A percentile compares a stretch with the other conserved stretches of the same genome.
phyloP scores from a whole-genome alignment of 768 basidiomycete species.

The Tricholoma saponaceum region DNA sequence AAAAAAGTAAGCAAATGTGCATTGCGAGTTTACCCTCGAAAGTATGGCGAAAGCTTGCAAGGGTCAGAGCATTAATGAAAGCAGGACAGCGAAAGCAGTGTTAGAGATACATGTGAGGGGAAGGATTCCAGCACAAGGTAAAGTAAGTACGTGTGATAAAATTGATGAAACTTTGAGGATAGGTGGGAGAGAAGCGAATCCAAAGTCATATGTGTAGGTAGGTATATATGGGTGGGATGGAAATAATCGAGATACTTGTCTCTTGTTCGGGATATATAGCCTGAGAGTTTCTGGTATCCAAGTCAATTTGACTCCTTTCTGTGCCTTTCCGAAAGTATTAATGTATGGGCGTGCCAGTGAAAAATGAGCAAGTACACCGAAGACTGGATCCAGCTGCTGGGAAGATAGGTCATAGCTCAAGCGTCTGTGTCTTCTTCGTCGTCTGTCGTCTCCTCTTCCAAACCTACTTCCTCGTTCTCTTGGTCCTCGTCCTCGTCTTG shows the following conservation, averaged over 20 bases:
- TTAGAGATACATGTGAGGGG: too few relatives aligned
- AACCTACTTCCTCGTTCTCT: slow-evolving; percentile 23
- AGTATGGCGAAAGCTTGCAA: too few relatives aligned
- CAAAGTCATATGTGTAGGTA: too few relatives aligned
- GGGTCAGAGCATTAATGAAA: too few relatives aligned
- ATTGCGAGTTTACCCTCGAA: too few relatives aligned
- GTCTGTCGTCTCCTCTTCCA: slow-evolving; percentile 22
- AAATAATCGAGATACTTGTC: neutral
- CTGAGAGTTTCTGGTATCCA: neutral
- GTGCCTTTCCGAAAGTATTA: neutral
- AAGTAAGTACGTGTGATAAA: too few relatives aligned
- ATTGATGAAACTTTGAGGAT: too few relatives aligned
- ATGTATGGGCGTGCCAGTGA: too few relatives aligned
- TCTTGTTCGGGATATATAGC: neutral
- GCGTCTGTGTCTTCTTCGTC: slow-evolving; percentile 16
- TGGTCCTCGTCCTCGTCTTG: slow-evolving; percentile 22
- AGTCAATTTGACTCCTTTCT: neutral
- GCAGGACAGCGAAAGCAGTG: too few relatives aligned
- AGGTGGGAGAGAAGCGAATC: too few relatives aligned
- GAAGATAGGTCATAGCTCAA: neutral
- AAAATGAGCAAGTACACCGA: neutral
- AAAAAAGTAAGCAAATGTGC: too few relatives aligned
- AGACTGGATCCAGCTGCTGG: neutral
- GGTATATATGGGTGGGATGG: neutral
- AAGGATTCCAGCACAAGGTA: too few relatives aligned